Percentiles rank a stretch among this genome's conserved stretches.
phyloP scores from a whole-genome alignment of 192 early-diverging fungal species.

The Backusella westeae region DNA sequence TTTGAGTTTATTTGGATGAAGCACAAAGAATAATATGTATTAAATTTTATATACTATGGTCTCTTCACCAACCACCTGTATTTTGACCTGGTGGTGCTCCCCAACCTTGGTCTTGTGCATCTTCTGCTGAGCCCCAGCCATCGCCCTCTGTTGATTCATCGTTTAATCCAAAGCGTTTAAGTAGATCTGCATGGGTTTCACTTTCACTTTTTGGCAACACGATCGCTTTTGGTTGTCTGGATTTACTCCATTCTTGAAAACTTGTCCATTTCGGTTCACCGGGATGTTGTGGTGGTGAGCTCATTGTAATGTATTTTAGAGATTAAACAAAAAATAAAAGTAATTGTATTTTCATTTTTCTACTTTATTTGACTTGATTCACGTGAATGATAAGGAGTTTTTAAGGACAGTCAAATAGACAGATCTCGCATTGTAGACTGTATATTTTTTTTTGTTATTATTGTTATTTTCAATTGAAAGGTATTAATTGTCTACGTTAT shows the following conservation, averaged over 20 bases:
- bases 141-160: not conserved
- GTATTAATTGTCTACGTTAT: not conserved
- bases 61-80: not conserved
- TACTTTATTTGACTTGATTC: not conserved
- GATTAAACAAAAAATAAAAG: not conserved
- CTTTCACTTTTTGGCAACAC: not conserved
- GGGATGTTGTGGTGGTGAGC: not conserved
- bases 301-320: not conserved
- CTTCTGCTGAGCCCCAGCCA: not conserved
- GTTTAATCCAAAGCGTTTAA: not conserved
- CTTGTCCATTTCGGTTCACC: not conserved
- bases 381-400: not conserved
- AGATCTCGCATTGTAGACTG: not conserved
- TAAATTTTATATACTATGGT: too few species aligned
- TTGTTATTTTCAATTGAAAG: not conserved
- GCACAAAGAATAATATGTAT: too few species aligned
- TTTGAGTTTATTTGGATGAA: too few species aligned
- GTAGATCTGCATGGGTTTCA: not conserved
- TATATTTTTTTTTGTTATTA: too few species aligned
- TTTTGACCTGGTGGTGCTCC: not conserved
- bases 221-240: not conserved
- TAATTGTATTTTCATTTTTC: not conserved
- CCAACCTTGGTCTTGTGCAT: not conserved
- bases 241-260: not conserved
- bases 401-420: not conserved